Conservation (phyloP, 1,284 basidiomycete species). For the Ganoderma resinaceum region DNA sequence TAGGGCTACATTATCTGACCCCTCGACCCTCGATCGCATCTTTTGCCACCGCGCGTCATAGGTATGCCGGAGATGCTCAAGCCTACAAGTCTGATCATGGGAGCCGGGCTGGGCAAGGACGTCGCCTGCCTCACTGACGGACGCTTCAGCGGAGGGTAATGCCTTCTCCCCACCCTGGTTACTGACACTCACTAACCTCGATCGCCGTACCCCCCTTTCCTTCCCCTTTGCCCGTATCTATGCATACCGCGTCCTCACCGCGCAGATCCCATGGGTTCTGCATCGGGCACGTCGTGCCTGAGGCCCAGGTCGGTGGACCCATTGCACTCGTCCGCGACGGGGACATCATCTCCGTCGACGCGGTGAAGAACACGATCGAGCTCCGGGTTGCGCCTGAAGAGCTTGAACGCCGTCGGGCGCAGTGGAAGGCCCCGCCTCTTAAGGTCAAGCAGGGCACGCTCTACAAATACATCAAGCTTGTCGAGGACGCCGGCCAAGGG, state of each 20-base stretch:
- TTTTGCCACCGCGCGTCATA: slow-evolving; percentile 30
- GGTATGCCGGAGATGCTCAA: slow-evolving; percentile 98
- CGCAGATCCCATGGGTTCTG: slow-evolving; percentile 89
- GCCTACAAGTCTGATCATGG: slow-evolving; percentile 90
- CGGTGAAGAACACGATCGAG: slow-evolving; percentile 84
- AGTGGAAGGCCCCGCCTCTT: slow-evolving; percentile 84
- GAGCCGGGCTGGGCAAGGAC: slow-evolving; percentile 89
- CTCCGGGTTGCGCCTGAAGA: slow-evolving; percentile 76
- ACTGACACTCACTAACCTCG: not conserved
- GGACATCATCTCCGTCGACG: slow-evolving; percentile 86
- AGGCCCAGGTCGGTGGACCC: slow-evolving; percentile 90
- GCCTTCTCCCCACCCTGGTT: slow-evolving; percentile 35
- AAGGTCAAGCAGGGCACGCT: slow-evolving; percentile 88
- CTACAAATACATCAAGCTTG: slow-evolving; percentile 87
- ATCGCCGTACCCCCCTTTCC: not conserved
- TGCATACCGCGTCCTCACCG: slow-evolving; percentile 10
- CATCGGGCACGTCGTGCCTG: slow-evolving; percentile 91
- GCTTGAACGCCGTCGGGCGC: slow-evolving; percentile 67
- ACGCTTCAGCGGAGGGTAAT: slow-evolving; percentile 90
- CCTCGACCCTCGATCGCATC: slow-evolving; percentile 9
- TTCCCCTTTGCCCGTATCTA: slow-evolving; percentile 6
- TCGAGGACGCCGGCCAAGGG: slow-evolving; percentile 87
- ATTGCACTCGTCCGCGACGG: slow-evolving; percentile 92
- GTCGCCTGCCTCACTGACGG: slow-evolving; percentile 95
- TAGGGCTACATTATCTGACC: not conserved